Percentiles rank a stretch among this genome's conserved stretches.
phyloP scores from a whole-genome alignment of 176 grass and related monocot genomes.

The Rhynchospora breviuscula region DNA sequence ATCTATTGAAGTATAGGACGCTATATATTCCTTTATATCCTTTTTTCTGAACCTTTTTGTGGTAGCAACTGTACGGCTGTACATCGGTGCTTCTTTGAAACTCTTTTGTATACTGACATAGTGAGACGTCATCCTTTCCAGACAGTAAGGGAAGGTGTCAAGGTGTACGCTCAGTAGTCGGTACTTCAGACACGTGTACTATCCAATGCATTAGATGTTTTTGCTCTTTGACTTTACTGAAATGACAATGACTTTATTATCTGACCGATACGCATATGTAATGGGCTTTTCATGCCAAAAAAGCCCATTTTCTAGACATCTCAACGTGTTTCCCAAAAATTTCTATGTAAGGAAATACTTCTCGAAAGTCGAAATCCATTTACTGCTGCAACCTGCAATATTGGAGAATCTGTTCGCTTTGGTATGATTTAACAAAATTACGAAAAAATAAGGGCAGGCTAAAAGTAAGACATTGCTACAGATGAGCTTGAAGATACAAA shows the following conservation, averaged over 20 bases:
- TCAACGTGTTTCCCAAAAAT: too few relatives aligned
- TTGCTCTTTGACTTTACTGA: neutral
- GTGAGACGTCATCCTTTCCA: neutral
- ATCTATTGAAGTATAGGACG: neutral
- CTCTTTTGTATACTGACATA: too few relatives aligned
- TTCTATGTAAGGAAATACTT: too few relatives aligned
- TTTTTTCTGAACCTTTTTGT: neutral
- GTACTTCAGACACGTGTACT: constrained; percentile 34
- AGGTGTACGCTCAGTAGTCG: constrained; percentile 29
- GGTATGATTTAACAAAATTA: neutral
- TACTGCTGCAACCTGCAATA: neutral
- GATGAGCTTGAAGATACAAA: neutral
- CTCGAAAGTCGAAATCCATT: too few relatives aligned
- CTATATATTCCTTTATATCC: neutral
- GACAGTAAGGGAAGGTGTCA: neutral
- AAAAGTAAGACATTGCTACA: neutral
- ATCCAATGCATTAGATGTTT: constrained; percentile 3
- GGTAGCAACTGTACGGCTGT: neutral
- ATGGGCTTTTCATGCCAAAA: neutral
- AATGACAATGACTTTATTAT: neutral
- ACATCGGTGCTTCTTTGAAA: neutral
- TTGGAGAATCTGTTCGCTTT: neutral
- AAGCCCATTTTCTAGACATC: too few relatives aligned
- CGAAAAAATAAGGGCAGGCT: neutral
- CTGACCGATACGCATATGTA: neutral